Conservation (phyloP, 441 rosid species). For the Pelargonium myrrhifolium region DNA sequence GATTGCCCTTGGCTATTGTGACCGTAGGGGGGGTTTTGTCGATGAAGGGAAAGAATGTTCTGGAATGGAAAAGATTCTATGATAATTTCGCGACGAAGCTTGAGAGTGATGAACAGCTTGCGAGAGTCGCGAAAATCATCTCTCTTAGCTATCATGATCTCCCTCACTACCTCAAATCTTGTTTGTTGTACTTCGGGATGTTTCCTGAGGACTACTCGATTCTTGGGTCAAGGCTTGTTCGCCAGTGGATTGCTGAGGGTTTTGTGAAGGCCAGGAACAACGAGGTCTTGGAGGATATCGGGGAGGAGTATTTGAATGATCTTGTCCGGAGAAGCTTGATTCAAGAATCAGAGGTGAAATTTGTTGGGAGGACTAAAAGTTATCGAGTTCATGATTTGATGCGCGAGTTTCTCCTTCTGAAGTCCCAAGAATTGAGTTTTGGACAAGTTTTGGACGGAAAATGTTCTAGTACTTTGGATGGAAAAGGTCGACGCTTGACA, state of each 20-base stretch:
- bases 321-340: slow-evolving; percentile 7
- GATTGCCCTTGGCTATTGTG: slow-evolving; percentile 2
- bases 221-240: not conserved
- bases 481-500: too few species aligned
- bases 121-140: not conserved
- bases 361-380: not conserved
- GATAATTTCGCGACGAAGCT: not conserved
- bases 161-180: not conserved
- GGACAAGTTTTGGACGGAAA: too few species aligned
- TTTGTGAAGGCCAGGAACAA: not conserved
- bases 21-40: slow-evolving; percentile 2
- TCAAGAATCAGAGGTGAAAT: not conserved
- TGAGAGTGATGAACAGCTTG: not conserved
- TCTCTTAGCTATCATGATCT: slow-evolving; percentile 4
- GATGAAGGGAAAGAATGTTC: not conserved
- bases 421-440: too few species aligned
- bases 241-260: slow-evolving; percentile 13
- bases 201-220: slow-evolving; percentile 5
- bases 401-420: not conserved
- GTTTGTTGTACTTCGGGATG: slow-evolving; percentile 8
- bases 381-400: slow-evolving; percentile 8
- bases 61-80: slow-evolving; percentile 1
- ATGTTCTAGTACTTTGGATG: too few species aligned
- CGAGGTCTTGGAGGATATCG: not conserved
- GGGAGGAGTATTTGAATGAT: slow-evolving; percentile 4